These are phyloP conservation scores for Polytolypa hystricis DNA, from an alignment of 2,329 filamentous ascomycete species.

Conservation along the genomic window DNA sequence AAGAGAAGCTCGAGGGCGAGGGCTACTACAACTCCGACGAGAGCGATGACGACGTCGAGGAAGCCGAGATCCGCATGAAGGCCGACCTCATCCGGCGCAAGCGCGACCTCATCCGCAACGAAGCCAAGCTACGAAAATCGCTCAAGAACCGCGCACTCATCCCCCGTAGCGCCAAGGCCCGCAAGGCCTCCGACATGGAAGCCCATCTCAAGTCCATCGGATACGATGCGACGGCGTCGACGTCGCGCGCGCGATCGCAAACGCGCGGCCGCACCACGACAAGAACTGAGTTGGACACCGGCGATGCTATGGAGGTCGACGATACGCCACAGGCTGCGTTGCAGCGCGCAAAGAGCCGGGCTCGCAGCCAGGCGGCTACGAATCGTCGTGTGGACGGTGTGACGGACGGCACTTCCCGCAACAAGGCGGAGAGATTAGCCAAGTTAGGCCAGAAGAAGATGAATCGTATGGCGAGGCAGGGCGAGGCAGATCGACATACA, in stretches of 20 bases:
- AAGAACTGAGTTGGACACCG: slow-evolving; percentile 54
- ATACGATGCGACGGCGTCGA: slow-evolving; percentile 61
- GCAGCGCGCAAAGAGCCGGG: slow-evolving; percentile 62
- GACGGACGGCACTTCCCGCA: slow-evolving; percentile 51
- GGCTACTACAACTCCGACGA: slow-evolving; percentile 86
- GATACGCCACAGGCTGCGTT: slow-evolving; percentile 36
- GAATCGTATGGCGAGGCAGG: slow-evolving; percentile 95
- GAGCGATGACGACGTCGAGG: slow-evolving; percentile 76
- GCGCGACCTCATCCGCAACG: slow-evolving; percentile 82
- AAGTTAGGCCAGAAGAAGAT: slow-evolving; percentile 96
- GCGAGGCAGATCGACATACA: slow-evolving; percentile 88
- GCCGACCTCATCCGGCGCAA: slow-evolving; percentile 94
- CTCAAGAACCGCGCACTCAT: slow-evolving; percentile 96
- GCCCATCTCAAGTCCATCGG: slow-evolving; percentile 74
- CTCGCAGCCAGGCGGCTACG: slow-evolving; percentile 42
- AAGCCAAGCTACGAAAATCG: slow-evolving; percentile 86
- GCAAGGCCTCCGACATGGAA: slow-evolving; percentile 79
- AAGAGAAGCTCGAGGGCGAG: slow-evolving; percentile 81
- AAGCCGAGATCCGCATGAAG: slow-evolving; percentile 79
- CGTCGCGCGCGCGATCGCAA: slow-evolving; percentile 46
- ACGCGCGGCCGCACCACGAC: slow-evolving; percentile 63
- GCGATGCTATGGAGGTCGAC: slow-evolving; percentile 40
- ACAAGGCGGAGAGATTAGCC: slow-evolving; percentile 72
- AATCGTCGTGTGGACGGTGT: slow-evolving; percentile 44
- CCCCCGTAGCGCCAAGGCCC: slow-evolving; percentile 68